Evolutionary conservation across 2,329 filamentous ascomycete genomes (phyloP).

Genomic region (Claviceps sp.): DNA sequence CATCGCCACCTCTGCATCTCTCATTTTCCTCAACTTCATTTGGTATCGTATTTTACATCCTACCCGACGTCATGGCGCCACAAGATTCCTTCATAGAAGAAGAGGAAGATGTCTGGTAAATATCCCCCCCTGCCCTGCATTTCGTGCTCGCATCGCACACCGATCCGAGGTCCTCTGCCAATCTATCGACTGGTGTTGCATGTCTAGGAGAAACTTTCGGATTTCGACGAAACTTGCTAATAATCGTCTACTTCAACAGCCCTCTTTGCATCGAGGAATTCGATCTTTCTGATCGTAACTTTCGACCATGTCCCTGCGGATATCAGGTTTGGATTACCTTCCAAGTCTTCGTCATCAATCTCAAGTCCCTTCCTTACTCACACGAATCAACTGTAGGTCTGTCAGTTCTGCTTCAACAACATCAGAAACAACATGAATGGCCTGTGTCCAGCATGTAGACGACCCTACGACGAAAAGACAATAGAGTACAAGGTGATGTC

Average conservation of each 20-base stretch:
- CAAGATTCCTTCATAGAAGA: constrained; percentile 61
- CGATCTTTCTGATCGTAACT: constrained; percentile 93
- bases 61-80: constrained; percentile 42
- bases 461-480: constrained; percentile 91
- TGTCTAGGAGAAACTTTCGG: neutral
- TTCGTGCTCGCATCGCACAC: neutral
- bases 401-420: constrained; percentile 99
- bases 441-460: constrained; percentile 89
- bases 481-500: constrained; percentile 96
- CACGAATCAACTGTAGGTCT: constrained; percentile 50
- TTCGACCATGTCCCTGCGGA: constrained; percentile 90
- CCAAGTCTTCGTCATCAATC: neutral
- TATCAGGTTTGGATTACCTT: constrained; percentile 61
- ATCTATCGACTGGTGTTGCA: constrained; percentile 1
- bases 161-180: constrained; percentile 4
- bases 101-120: constrained; percentile 57
- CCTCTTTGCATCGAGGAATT: constrained; percentile 98
- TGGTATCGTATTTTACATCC: constrained; percentile 8
- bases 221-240: neutral
- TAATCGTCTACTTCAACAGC: constrained; percentile 32
- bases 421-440: constrained; percentile 98
- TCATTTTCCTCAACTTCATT: constrained; percentile 10
- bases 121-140: constrained; percentile 1
- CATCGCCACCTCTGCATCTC: constrained; percentile 4
- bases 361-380: neutral